These are phyloP conservation scores for Rhizopogon roseolus DNA, from an alignment of 768 basidiomycete genomes.

Conservation along the genomic window DNA sequence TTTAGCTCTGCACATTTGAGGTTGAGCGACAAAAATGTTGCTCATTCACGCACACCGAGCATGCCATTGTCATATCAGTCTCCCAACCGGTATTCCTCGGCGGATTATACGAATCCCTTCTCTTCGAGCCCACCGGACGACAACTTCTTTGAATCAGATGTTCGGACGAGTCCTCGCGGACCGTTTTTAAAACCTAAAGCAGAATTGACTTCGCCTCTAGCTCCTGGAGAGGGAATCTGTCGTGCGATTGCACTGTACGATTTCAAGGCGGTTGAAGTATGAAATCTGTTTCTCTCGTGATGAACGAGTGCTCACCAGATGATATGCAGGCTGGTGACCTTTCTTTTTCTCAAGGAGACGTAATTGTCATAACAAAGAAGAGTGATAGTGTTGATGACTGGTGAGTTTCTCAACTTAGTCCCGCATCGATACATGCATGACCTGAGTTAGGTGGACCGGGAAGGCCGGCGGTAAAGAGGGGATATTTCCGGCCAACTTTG, in stretches of 20 bases:
- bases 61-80: conserved; percentile 18
- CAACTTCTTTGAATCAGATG: conserved; percentile 7
- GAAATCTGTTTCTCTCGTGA: conserved; percentile 7
- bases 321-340: conserved; percentile 62
- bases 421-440: not conserved
- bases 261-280: conserved; percentile 69
- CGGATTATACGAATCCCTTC: conserved; percentile 24
- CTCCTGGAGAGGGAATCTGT: conserved; percentile 55
- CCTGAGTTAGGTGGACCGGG: conserved; percentile 67
- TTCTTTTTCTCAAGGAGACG: conserved; percentile 71
- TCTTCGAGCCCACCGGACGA: conserved; percentile 18
- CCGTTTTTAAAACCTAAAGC: conserved; percentile 43
- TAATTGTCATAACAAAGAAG: conserved; percentile 65
- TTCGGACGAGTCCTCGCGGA: conserved; percentile 6
- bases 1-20: conserved; percentile 27
- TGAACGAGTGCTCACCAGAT: conserved; percentile 2
- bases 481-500: conserved; percentile 81
- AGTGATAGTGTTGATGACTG: conserved; percentile 73
- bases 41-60: conserved; percentile 32
- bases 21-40: conserved; percentile 23
- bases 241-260: conserved; percentile 73
- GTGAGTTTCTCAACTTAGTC: conserved; percentile 31
- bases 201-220: conserved; percentile 43
- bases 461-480: conserved; percentile 54
- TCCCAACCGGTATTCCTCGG: not conserved